Evolutionary conservation across 2,329 filamentous ascomycete genomes (phyloP).

Genomic region (Colletotrichum horii): DNA sequence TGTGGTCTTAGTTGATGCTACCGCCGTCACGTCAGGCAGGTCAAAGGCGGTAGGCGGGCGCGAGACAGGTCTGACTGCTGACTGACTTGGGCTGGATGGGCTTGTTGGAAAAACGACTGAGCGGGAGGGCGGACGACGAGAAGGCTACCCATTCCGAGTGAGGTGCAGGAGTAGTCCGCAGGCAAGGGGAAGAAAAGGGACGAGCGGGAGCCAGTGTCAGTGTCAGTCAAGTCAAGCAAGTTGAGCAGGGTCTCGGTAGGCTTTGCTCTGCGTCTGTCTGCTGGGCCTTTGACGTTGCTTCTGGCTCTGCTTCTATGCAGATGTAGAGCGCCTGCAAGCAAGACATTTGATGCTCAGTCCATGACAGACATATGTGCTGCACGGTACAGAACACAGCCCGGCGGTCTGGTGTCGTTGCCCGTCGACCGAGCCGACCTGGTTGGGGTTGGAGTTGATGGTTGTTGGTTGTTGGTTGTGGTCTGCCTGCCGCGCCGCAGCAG

Average conservation of each 20-base stretch:
- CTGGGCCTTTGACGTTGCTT: not conserved
- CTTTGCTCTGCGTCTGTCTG: not conserved
- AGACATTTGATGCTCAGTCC: not conserved
- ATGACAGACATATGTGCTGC: not conserved
- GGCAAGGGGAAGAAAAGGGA: slow-evolving; percentile 2
- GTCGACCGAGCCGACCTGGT: not conserved
- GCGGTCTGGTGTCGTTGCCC: not conserved
- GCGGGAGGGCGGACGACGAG: not conserved
- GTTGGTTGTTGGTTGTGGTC: not conserved
- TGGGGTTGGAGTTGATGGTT: not conserved
- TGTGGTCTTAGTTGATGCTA: not conserved
- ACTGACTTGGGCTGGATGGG: not conserved
- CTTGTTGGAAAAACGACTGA: not conserved
- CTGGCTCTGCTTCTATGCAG: not conserved
- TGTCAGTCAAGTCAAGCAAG: slow-evolving; percentile 9
- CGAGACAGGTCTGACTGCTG: not conserved
- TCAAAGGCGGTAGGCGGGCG: not conserved
- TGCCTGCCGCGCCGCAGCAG: not conserved
- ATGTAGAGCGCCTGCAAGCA: not conserved
- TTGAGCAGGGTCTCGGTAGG: not conserved
- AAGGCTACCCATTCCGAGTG: not conserved
- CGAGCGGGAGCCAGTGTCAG: slow-evolving; percentile 18
- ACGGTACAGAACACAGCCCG: not conserved
- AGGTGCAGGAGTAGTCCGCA: not conserved
- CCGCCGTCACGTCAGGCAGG: not conserved